phyloP scores from a whole-genome alignment of 2,329 filamentous ascomycete genomes.

The Chaetothyriales sp. region DNA sequence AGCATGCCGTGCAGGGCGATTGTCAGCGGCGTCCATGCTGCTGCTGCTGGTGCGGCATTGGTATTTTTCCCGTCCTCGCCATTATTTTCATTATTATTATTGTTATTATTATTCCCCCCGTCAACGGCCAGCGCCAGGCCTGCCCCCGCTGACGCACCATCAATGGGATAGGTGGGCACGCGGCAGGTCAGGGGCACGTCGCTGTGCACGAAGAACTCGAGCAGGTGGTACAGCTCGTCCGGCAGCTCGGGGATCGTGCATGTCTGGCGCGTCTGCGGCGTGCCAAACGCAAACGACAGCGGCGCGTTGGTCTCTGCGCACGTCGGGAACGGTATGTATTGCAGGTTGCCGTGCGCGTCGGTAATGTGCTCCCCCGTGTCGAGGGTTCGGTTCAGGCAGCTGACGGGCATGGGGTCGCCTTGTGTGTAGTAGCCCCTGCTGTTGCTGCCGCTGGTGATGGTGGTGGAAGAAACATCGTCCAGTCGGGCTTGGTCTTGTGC shows the following conservation, averaged over 20 bases:
- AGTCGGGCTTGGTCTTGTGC: constrained; percentile 1
- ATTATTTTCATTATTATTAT: too few species aligned
- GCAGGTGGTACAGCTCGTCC: constrained; percentile 39
- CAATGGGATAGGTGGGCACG: constrained; percentile 60
- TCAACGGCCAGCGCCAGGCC: too few species aligned
- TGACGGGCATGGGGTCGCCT: constrained; percentile 51
- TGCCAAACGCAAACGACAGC: constrained; percentile 73
- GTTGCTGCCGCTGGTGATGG: neutral
- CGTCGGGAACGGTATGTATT: constrained; percentile 80
- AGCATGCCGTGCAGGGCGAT: constrained; percentile 81
- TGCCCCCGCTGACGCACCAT: constrained; percentile 7
- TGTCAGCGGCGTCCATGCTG: constrained; percentile 61
- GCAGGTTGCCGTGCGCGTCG: constrained; percentile 61
- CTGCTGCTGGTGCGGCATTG: constrained; percentile 18
- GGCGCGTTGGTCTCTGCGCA: constrained; percentile 74
- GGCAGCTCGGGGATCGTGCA: constrained; percentile 37
- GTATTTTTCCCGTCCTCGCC: constrained; percentile 13
- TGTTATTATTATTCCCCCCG: too few species aligned
- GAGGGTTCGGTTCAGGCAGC: constrained; percentile 58
- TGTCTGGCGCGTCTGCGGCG: constrained; percentile 42
- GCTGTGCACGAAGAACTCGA: constrained; percentile 89
- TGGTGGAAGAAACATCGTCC: neutral
- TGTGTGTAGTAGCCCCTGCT: constrained; percentile 26
- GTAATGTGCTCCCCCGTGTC: constrained; percentile 39
- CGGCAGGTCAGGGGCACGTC: constrained; percentile 88